Base-by-base conservation (phyloP, 345 rosid species). In the Gossypium anomalum region DNA sequence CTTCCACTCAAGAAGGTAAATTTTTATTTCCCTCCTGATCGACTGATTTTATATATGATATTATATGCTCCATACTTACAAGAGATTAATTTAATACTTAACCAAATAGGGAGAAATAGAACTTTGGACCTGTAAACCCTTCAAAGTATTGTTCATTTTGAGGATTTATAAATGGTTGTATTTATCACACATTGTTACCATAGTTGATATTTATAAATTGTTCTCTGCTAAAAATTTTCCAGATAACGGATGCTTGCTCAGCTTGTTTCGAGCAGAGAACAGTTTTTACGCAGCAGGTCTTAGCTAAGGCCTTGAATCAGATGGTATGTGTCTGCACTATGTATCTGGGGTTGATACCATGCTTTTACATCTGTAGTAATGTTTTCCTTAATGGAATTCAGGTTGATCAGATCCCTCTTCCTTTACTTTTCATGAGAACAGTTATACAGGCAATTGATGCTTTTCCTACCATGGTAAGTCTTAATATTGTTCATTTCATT, bases 211-310 rank as follows among this genome's bases (percentile, higher is more conserved):
- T 12, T 59, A 22, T 25, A 23, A 52, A 22, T 74, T 70, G 70
- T 14, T 2, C 14, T 57, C n/a, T 64, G 81, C 70, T 20, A 65
- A 80, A 38, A 74, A 76, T 53, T 78, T 85, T 78, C 69, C 90
- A 94, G 98, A 90, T 92, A 79, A 94, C 83, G 65, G 97, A 94
- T 82, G 98, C 91, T 72, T 92, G 94, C 78, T 83, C 98, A 16
- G 95, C 98, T 77, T 94, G 98, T 89, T 92, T 94, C 77, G 97
- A 94, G 76, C 97, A 94, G 77, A 93, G 97, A 19, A 94, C 97
- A 47, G 98, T 94, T 76, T 92, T 94, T 81, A 91, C 95, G 16
- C 95, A 88, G 80, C 97, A 94, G 83, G 97, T 94, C 78, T 80
- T 91, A 79, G 97, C 97, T 16, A 94, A 87, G 86, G 98, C 98